phyloP scores from a whole-genome alignment of 805 yeast species.

The Wickerhamiella azyma region DNA sequence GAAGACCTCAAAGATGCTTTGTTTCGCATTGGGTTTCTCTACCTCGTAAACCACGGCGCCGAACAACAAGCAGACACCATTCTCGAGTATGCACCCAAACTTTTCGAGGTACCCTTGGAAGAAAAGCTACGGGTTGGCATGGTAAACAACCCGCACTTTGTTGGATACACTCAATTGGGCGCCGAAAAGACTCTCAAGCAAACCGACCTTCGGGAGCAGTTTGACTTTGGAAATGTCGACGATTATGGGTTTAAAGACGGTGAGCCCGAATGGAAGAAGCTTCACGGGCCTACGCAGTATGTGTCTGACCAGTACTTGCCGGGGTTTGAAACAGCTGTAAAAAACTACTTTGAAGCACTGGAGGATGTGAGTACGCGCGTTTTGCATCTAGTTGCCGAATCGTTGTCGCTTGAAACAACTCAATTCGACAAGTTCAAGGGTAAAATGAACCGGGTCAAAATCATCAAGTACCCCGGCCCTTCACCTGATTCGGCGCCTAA shows the following conservation, averaged over 20 bases:
- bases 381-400: slow-evolving; percentile 38
- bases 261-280: slow-evolving; percentile 28
- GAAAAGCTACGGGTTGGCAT: slow-evolving; percentile 36
- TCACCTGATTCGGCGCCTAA: background rate
- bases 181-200: slow-evolving; percentile 42
- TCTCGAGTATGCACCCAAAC: slow-evolving; percentile 29
- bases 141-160: slow-evolving; percentile 44
- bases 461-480: slow-evolving; percentile 43
- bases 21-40: slow-evolving; percentile 43
- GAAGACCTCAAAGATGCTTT: slow-evolving; percentile 31
- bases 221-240: slow-evolving; percentile 38
- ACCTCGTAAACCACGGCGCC: slow-evolving; percentile 36
- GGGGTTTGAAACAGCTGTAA: slow-evolving; percentile 31
- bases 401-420: slow-evolving; percentile 35
- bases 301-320: slow-evolving; percentile 32
- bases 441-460: slow-evolving; percentile 42
- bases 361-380: slow-evolving; percentile 32
- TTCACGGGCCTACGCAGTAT: slow-evolving; percentile 48
- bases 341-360: slow-evolving; percentile 34
- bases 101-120: slow-evolving; percentile 35
- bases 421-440: slow-evolving; percentile 37
- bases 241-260: slow-evolving; percentile 8
- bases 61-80: slow-evolving; percentile 28
- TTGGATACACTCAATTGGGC: slow-evolving; percentile 44
- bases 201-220: slow-evolving; percentile 49